A percentile compares a stretch with the other conserved stretches of the same genome.
phyloP scores from a whole-genome alignment of 106 monocot genomes.

The Allium fistulosum region DNA sequence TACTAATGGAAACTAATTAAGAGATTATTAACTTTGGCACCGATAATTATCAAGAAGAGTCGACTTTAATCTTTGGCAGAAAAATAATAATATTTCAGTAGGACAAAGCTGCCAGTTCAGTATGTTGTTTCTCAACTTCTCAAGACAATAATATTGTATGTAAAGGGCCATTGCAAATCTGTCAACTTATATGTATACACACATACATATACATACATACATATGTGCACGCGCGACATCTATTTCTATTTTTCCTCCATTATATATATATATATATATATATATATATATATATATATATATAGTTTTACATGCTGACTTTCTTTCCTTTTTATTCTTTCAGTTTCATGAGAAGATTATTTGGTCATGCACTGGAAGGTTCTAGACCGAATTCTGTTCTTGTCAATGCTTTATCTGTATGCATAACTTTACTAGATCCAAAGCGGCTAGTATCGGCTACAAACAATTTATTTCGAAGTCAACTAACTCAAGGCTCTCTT shows the following conservation, averaged over 20 bases:
- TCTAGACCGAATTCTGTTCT: constrained; percentile 83
- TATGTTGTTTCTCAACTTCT: neutral
- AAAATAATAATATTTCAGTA: neutral
- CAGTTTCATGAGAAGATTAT: constrained; percentile 85
- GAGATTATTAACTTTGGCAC: neutral
- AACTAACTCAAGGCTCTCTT: constrained; percentile 59
- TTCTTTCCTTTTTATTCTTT: neutral
- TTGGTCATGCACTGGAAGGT: constrained; percentile 65
- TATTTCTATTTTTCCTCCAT: too few species aligned
- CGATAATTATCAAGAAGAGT: neutral
- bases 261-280: too few species aligned
- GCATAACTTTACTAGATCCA: constrained; percentile 85
- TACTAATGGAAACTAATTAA: neutral
- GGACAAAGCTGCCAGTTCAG: neutral
- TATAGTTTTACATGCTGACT: too few species aligned
- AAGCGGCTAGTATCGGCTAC: constrained; percentile 60
- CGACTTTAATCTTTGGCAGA: neutral
- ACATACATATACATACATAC: too few species aligned
- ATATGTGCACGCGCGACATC: too few species aligned
- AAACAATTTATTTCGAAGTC: constrained; percentile 59
- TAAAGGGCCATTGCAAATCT: too few species aligned
- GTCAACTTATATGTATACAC: too few species aligned
- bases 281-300: too few species aligned
- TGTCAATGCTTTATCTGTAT: constrained; percentile 76
- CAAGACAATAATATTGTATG: too few species aligned